These are phyloP conservation scores for Epichloe amarillans DNA, from an alignment of 2,329 filamentous ascomycete genomes.

Conservation along the genomic window DNA sequence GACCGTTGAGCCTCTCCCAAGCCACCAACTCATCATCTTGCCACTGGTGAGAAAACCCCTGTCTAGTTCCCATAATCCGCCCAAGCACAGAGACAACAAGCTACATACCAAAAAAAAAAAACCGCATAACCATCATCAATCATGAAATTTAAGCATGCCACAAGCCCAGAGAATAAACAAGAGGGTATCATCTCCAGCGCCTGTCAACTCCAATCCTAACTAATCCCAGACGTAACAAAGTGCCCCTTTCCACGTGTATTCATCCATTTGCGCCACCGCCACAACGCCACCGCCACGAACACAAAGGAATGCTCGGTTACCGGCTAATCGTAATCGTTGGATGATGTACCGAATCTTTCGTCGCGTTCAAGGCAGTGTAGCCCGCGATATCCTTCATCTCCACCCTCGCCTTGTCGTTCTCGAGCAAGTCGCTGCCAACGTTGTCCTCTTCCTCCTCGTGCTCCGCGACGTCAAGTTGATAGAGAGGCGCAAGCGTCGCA, in stretches of 20 bases:
- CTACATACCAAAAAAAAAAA: neutral
- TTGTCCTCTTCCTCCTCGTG: conserved; percentile 16
- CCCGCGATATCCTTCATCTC: conserved; percentile 25
- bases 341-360: neutral
- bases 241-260: neutral
- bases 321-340: neutral
- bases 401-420: conserved; percentile 25
- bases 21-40: too few species aligned
- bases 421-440: conserved; percentile 18
- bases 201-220: neutral
- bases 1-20: too few species aligned
- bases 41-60: too few species aligned
- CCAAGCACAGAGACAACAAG: too few species aligned
- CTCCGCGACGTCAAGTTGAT: conserved; percentile 25
- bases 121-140: neutral
- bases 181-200: conserved; percentile 10
- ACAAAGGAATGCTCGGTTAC: neutral
- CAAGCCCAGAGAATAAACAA: neutral
- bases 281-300: neutral
- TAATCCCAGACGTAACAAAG: neutral
- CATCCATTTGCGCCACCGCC: neutral
- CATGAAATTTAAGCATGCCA: neutral
- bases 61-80: too few species aligned
- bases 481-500: conserved; percentile 28
- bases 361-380: conserved; percentile 9